Base-by-base conservation (phyloP, 208 protist species). In the Trypanosoma congolense region DNA sequence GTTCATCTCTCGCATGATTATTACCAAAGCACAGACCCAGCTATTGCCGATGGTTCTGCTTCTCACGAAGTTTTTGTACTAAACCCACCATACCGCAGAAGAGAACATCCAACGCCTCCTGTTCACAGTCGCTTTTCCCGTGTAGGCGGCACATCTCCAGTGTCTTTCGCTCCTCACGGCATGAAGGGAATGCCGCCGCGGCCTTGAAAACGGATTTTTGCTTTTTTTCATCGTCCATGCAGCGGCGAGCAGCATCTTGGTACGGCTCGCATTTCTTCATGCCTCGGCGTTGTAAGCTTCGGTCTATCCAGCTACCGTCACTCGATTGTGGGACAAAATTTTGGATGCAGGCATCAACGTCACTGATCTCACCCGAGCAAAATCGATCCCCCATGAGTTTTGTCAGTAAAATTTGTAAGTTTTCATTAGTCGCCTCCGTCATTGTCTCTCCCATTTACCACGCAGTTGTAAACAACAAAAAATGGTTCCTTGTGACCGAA, bases 71-170 rank as follows among this genome's bases (percentile, higher is more conserved):
- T 25, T 67, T 64, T 69, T 91, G 77, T 47, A 89, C 68, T 4
- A 93, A 60, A 54, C 83, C 72, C 18, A 87, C 77, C 80, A 93
- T 87, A 16, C 87, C 87, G 50, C 87, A 93, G 72, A 87, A 90
- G 28, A 93, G 55, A 50, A 72, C 75, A 57, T 93, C 77, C 18
- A 90, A 61, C 9, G 79, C 83, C 70, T 93, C 82, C 43, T 69
- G 51, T 69, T 93, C 83, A 51, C 87, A 93, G 50, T 89, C 78
- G 26, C 66, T 52, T 25, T 66, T 71, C 19, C 67, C 61, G 5
- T 42, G 16, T 0, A 68, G 38, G 36, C 87, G 82, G 55, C 87
- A 93, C 18, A 61, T 38, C 54, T 77, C 60, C 43, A 89, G 54
- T 29, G 57, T 65, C 4, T 62, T 56, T 49, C 70, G 60, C 56